Evolutionary conservation across 495 filamentous ascomycete species (phyloP), one percentile per base, ranked within the genome.

Genomic region (Melanomma pulvis-pyrius): DNA sequence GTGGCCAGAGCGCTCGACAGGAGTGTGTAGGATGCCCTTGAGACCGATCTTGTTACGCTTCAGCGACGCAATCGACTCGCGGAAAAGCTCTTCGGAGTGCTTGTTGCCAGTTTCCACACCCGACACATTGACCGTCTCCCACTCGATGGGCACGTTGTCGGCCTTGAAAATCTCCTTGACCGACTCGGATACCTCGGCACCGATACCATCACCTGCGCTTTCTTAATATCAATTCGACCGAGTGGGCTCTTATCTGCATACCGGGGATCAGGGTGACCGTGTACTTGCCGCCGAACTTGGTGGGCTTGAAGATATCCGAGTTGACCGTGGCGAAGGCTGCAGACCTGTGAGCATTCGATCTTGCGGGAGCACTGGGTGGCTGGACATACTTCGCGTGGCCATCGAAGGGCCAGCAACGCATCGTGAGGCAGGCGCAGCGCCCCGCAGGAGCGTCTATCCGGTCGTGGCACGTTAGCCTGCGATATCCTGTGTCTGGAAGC

Each of bases 161-260:
- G 92, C 92, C 86, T 97, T 98, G 87, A 97, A 98, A 77, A 98
- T 90, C 51, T 92, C 94, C 86, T 96, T 96, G 68, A 98, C 93
- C 50, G 92, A 93, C 79, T 98, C 94, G 65, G 94, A 92, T 61
- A 98, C 93, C 80, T 98, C 94, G 76, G 92, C 92, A 79, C 94
- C 94, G 74, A 98, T 97, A 81, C 94, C 94, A 76, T 98, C 94
- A 79, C 94, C 88, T 90, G 17, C 30, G n/a, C 34, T n/a, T 48
- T 53, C 70, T 66, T 67, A 73, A 61, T 51, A 47, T 21, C 39
- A 59, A 25, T 62, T 59, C 66, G 59, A 49, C 0, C 52, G 58
- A 8, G 41, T 56, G 19, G 24, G 50, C 17, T 30, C 62, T 68
- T 53, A 58, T 69, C 50, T 70, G 59, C 79, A 69, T 83, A 90